Evolutionary conservation across 163 green algal species (phyloP).

Genomic region (Chlorella variabilis): DNA sequence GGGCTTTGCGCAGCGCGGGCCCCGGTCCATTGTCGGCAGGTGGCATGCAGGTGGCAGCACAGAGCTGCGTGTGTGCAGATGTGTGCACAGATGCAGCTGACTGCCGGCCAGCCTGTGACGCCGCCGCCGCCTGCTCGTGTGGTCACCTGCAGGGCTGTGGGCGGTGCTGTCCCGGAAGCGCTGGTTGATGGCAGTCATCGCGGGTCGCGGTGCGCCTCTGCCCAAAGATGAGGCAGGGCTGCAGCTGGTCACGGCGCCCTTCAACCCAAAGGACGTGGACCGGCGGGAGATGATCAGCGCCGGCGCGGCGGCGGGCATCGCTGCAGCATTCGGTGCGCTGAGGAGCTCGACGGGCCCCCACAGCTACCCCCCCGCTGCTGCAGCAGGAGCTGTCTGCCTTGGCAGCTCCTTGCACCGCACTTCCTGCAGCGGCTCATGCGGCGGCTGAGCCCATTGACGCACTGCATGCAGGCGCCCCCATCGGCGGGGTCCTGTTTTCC

Average conservation of each 20-base stretch:
- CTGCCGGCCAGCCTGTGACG: too few relatives aligned
- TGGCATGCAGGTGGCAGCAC: too few relatives aligned
- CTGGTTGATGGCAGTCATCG: constrained; percentile 4
- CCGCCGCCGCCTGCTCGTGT: too few relatives aligned
- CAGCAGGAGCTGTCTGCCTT: too few relatives aligned
- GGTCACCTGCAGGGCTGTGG: constrained; percentile 15
- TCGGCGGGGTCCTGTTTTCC: constrained; percentile 93
- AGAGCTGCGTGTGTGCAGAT: neutral
- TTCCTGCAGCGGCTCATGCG: too few relatives aligned
- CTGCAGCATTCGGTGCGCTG: constrained; percentile 86
- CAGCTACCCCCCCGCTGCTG: too few relatives aligned
- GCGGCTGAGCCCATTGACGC: too few relatives aligned
- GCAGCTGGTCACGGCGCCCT: neutral
- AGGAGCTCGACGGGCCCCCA: too few relatives aligned
- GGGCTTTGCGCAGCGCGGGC: neutral
- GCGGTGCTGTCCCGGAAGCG: neutral
- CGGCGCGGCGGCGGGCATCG: constrained; percentile 85
- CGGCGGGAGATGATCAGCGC: constrained; percentile 90
- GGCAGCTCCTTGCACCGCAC: too few relatives aligned
- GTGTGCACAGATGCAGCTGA: neutral
- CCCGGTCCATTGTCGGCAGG: too few relatives aligned
- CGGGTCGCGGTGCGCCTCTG: neutral
- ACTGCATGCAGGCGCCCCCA: constrained; percentile 72
- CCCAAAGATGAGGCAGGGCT: neutral
- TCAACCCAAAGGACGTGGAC: constrained; percentile 67